Evolutionary conservation across 2,329 filamentous ascomycete species (phyloP).

Genomic region (Zasmidium citrigriseum): DNA sequence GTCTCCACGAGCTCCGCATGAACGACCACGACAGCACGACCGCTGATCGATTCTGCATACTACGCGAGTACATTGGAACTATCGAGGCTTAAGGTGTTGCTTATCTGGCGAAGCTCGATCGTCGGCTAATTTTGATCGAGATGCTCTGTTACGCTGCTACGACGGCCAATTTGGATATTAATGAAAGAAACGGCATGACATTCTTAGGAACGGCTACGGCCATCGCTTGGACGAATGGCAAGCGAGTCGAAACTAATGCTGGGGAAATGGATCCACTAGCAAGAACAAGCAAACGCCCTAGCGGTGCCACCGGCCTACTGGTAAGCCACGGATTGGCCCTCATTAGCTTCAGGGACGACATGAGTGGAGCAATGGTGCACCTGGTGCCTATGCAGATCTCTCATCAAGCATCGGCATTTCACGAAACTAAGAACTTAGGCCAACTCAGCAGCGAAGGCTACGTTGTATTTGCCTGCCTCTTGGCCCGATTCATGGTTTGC

Average conservation of each 20-base stretch:
- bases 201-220: background rate
- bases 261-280: background rate
- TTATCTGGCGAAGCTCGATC: too few relatives aligned
- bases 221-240: background rate
- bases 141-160: too few relatives aligned
- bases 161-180: too few relatives aligned
- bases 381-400: background rate
- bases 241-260: background rate
- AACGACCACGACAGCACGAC: background rate
- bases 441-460: background rate
- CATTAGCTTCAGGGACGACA: background rate
- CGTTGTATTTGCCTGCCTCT: background rate
- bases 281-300: background rate
- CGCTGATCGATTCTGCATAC: background rate
- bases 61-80: background rate
- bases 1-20: background rate
- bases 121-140: too few relatives aligned
- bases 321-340: background rate
- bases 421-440: background rate
- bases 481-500: background rate
- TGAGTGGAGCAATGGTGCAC: background rate
- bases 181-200: too few relatives aligned
- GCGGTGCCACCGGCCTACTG: background rate
- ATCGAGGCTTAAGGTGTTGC: background rate
- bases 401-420: background rate